A percentile compares a stretch with the other conserved stretches of the same genome.
phyloP scores from a whole-genome alignment of 805 yeast species.

The Metschnikowia corniflorae region DNA sequence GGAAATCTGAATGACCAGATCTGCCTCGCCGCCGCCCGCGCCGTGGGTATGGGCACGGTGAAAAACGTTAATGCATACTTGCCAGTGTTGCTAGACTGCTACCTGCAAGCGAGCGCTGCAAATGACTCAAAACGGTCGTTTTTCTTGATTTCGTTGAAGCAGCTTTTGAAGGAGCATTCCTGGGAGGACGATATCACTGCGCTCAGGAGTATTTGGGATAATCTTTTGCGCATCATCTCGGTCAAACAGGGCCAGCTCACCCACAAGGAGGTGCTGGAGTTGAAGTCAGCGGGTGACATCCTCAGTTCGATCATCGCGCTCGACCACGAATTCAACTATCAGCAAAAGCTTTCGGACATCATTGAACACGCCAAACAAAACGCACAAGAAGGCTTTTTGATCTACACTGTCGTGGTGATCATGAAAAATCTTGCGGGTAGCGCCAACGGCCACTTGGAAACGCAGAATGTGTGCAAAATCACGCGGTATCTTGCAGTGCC shows the following conservation, averaged over 20 bases:
- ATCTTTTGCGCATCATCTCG: constrained; percentile 8
- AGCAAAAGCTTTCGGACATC: constrained; percentile 17
- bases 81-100: constrained; percentile 31
- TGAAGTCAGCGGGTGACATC: constrained; percentile 36
- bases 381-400: constrained; percentile 14
- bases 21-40: constrained; percentile 47
- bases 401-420: constrained; percentile 33
- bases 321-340: constrained; percentile 13
- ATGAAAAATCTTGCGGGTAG: constrained; percentile 28
- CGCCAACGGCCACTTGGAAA: constrained; percentile 8
- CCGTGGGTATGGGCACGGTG: constrained; percentile 49
- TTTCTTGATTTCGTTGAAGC: constrained; percentile 21
- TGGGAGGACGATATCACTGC: constrained; percentile 1
- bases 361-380: constrained; percentile 9
- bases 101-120: constrained; percentile 6
- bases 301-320: constrained; percentile 25
- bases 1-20: constrained; percentile 31
- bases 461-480: constrained; percentile 9
- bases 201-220: constrained; percentile 12
- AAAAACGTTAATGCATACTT: constrained; percentile 36
- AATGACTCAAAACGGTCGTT: constrained; percentile 12
- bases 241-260: constrained; percentile 6
- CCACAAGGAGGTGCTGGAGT: constrained; percentile 20
- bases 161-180: constrained; percentile 18
- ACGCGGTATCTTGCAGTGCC: constrained; percentile 23